Base-by-base conservation (phyloP, 2,329 filamentous ascomycete genomes). In the Aspergillus melleus region DNA sequence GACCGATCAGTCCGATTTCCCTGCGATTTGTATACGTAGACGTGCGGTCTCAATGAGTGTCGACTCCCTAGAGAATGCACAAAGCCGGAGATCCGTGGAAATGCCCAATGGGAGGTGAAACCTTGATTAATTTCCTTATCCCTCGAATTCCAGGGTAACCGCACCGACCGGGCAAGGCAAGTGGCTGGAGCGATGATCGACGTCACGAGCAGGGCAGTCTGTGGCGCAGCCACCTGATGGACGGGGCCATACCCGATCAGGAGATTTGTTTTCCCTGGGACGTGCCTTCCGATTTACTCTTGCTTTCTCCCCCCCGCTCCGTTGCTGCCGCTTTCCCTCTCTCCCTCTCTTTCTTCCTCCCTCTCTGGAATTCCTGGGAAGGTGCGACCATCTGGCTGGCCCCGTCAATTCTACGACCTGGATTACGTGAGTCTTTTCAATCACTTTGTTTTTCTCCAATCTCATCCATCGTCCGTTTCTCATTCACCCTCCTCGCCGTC, bases 181-280 rank as follows among this genome's bases (percentile, higher is more conserved):
- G 61, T 64, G 62, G 63, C 62, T 65, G 61, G 26, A 29, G 53
- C 14, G 49, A 58, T 26, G 68, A 70, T 72, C 66, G 66, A 60
- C 61, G 56, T 63, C 62, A 61, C 57, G 57, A 54, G 59, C 39
- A 60, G 26, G 22, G 12, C 32, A n/a, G 62, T 57, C 50, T 46
- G 60, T 59, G 66, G 62, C 61, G 60, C 58, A 58, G 62, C 68
- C 64, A 70, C 68, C 63, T 70, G 68, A 69, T 59, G 12, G 61
- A 51, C 54, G 66, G 30, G 67, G 58, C 70, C 62, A 66, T 70
- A 54, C 74, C 72, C n/a, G 51, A 73, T 75, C 57, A 64, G 71
- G 75, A 77, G 72, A 76, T 76, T 76, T 77, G 74, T 77, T 76
- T 72, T 68, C 68, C 44, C 44, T 64, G 67, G 64, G 62, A 59